phyloP scores from a whole-genome alignment of 495 filamentous ascomycete species.

The Neurospora sp. region DNA sequence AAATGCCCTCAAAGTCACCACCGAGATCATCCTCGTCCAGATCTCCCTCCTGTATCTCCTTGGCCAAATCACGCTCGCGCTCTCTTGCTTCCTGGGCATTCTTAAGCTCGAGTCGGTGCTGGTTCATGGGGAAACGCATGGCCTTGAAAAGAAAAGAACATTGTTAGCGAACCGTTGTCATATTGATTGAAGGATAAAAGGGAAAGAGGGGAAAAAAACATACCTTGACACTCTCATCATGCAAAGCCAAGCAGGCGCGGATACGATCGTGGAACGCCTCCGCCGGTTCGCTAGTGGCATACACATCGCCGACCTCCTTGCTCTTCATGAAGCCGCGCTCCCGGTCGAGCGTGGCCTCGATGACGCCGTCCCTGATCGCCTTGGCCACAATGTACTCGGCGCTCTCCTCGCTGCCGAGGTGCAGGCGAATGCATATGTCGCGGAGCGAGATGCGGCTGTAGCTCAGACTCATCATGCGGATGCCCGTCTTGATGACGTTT shows the following conservation, averaged over 20 bases:
- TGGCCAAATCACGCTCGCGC: constrained; percentile 89
- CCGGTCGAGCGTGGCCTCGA: constrained; percentile 89
- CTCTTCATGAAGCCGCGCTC: constrained; percentile 98
- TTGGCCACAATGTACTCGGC: constrained; percentile 99
- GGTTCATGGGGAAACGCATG: constrained; percentile 99
- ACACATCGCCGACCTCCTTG: constrained; percentile 89
- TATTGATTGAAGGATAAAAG: background rate
- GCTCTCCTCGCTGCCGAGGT: constrained; percentile 86
- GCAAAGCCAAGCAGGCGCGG: constrained; percentile 74
- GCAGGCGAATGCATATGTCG: constrained; percentile 91
- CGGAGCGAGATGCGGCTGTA: constrained; percentile 96
- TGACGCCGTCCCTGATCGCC: constrained; percentile 95
- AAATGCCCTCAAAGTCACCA: constrained; percentile 95
- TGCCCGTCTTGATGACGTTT: constrained; percentile 98
- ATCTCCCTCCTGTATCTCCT: constrained; percentile 98
- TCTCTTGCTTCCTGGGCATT: constrained; percentile 96
- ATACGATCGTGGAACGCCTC: constrained; percentile 98
- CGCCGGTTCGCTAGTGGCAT: constrained; percentile 88
- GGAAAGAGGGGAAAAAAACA: constrained; percentile 14
- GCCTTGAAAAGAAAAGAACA: constrained; percentile 43
- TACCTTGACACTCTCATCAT: constrained; percentile 98
- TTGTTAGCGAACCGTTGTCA: constrained; percentile 3
- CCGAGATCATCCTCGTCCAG: constrained; percentile 95
- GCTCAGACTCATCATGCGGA: constrained; percentile 96
- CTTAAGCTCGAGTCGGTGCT: constrained; percentile 94